phyloP scores from a whole-genome alignment of 805 yeast genomes.

The Metschnikowia cerradonensis region DNA sequence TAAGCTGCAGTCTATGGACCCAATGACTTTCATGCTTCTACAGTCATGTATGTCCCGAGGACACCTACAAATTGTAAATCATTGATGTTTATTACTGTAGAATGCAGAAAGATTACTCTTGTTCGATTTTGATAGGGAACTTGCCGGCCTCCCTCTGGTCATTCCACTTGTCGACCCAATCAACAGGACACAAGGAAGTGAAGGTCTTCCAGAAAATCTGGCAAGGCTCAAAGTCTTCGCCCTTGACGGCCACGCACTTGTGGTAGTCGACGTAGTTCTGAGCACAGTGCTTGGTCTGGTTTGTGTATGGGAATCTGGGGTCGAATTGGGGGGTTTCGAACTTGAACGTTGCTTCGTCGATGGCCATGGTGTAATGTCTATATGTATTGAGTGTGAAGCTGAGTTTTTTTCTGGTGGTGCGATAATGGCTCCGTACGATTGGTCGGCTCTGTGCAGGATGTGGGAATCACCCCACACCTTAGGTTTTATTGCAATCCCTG shows the following conservation, averaged over 20 bases:
- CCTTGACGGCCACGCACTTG: conserved; percentile 94
- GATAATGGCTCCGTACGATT: conserved; percentile 22
- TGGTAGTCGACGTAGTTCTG: conserved; percentile 97
- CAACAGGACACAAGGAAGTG: conserved; percentile 79
- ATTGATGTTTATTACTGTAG: conserved; percentile 3
- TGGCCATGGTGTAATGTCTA: conserved; percentile 25
- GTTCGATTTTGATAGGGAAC: conserved; percentile 38
- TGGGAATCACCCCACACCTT: not conserved
- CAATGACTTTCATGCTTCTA: no score
- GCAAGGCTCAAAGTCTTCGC: conserved; percentile 98
- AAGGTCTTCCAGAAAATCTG: conserved; percentile 89
- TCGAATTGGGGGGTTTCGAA: conserved; percentile 40
- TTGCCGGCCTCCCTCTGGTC: conserved; percentile 67
- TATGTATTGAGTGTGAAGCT: not conserved
- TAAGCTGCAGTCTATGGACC: no score
- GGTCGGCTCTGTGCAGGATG: conserved; percentile 13
- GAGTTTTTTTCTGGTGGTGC: conserved; percentile 11
- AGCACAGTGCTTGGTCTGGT: conserved; percentile 98
- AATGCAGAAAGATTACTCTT: conserved; percentile 10
- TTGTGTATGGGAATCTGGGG: conserved; percentile 75
- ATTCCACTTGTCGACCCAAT: conserved; percentile 86
- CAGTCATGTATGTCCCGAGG: no score
- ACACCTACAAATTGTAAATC: not conserved
- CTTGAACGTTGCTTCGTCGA: conserved; percentile 38
- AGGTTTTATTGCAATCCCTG: no score